A percentile compares a stretch with the other conserved stretches of the same genome.
Conservation (phyloP, 495 filamentous ascomycete species). For the Neurospora sp. region DNA sequence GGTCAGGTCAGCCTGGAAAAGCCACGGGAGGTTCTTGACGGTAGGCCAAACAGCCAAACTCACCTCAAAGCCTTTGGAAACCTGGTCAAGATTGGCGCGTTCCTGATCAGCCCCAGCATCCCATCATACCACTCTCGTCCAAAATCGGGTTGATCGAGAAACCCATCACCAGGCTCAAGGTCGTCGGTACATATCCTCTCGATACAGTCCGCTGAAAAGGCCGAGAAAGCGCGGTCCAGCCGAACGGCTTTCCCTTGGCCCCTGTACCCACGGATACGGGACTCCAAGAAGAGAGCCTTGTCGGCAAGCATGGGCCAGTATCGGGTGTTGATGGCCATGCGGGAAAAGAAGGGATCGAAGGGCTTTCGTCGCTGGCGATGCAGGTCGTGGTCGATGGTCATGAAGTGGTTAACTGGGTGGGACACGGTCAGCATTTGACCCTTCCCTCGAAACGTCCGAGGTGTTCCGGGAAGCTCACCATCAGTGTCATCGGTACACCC, state of each 20-base stretch:
- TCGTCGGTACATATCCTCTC: slow-evolving; percentile 5
- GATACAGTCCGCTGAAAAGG: slow-evolving; percentile 4
- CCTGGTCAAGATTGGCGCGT: slow-evolving; percentile 10
- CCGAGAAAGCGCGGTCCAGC: slow-evolving; percentile 21
- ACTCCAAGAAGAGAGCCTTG: neutral
- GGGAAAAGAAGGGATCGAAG: slow-evolving; percentile 14
- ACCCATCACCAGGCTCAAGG: neutral
- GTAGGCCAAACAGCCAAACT: neutral
- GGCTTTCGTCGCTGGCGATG: slow-evolving; percentile 11
- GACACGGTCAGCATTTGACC: neutral
- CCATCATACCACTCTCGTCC: slow-evolving; percentile 8
- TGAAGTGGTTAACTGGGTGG: slow-evolving; percentile 1
- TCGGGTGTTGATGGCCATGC: slow-evolving; percentile 1
- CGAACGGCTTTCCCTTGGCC: slow-evolving; percentile 10
- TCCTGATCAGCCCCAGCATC: slow-evolving; percentile 3
- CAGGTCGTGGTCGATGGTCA: slow-evolving; percentile 11
- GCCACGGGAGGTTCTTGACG: neutral
- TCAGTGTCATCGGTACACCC: slow-evolving; percentile 1
- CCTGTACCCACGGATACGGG: neutral
- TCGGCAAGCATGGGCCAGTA: slow-evolving; percentile 9
- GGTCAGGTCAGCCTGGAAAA: neutral
- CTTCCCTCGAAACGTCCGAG: neutral
- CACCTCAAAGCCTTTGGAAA: slow-evolving; percentile 11
- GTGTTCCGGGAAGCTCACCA: neutral
- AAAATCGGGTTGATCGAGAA: slow-evolving; percentile 5